Base-by-base conservation (phyloP, 345 rosid species). In the Linum lewisii region DNA sequence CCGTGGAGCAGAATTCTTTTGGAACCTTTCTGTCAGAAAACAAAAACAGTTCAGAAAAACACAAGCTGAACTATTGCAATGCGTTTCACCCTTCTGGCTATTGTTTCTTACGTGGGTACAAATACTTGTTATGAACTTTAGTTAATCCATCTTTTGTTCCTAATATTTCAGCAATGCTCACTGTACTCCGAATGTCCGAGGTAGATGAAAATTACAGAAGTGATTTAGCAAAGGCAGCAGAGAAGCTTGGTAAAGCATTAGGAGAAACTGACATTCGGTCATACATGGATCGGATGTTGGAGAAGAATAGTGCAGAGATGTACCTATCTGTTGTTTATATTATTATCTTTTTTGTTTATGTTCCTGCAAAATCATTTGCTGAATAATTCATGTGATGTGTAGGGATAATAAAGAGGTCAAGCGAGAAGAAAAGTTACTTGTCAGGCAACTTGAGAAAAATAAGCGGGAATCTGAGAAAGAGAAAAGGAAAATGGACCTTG, bases 401-500 rank as follows among this genome's bases (percentile, higher is more conserved):
- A 88, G 97, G 77, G 78, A 69, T 66, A 83, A 72, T 61, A 84
- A 79, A 68, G 87, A 80, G 23, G 84, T 80, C 18, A 82, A 77
- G 63, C 66, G 66, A 54, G 88, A 84, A 64, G 84, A 79, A 72
- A 89, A 81, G 60, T 65, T 72, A 70, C 63, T 79, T 58, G 72
- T 82, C 50, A 93, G 74, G 70, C 82, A 93, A 60, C 21, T 93
- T 66, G 90, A 87, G 84, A 89, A 69, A 74, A 80, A 60, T 64
- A 85, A 72, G 74, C 76, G 71, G 45, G 82, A 84, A 74, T 77
- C 68, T 67, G 96, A 85, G 72, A 89, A 80, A 70, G 92, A 89
- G 78, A 85, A 81, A 73, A 93, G 74, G 76, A 84, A 74, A 74
- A 72, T 78, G 66, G 88, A 87, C 11, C 81, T 87, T 50, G 82